Percentiles rank a stretch among this genome's conserved stretches.
Evolutionary conservation across 352 stramenopile species (phyloP).

Genomic region (Peronospora destructor): DNA sequence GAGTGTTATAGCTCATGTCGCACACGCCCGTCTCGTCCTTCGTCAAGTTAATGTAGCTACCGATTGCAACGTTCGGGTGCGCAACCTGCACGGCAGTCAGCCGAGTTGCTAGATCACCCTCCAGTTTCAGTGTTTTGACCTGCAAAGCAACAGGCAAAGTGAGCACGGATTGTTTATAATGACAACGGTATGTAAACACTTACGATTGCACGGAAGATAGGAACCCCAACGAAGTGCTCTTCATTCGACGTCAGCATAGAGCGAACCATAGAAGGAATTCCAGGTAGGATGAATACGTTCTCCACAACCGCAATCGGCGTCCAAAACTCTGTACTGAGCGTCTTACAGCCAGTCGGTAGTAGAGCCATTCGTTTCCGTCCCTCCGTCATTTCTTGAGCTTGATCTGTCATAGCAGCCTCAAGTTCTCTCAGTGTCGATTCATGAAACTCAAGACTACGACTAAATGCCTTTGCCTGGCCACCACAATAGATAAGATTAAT

Average conservation of each 20-base stretch:
- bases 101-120: slow-evolving; percentile 58
- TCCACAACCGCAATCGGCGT: slow-evolving; percentile 68
- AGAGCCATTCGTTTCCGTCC: slow-evolving; percentile 69
- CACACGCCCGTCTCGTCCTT: slow-evolving; percentile 44
- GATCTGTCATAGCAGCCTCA: slow-evolving; percentile 34
- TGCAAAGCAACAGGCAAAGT: slow-evolving; percentile 15
- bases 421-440: slow-evolving; percentile 59
- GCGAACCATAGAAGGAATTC: slow-evolving; percentile 73
- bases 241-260: slow-evolving; percentile 79
- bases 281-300: slow-evolving; percentile 82
- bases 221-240: slow-evolving; percentile 69
- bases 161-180: neutral
- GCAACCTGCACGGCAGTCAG: slow-evolving; percentile 60
- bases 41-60: slow-evolving; percentile 80
- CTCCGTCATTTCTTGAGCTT: slow-evolving; percentile 44
- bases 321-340: slow-evolving; percentile 52
- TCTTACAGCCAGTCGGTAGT: slow-evolving; percentile 51
- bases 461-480: slow-evolving; percentile 65
- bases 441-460: slow-evolving; percentile 56
- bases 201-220: slow-evolving; percentile 72
- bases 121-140: slow-evolving; percentile 61
- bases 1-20: slow-evolving; percentile 62
- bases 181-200: slow-evolving; percentile 7
- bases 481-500: slow-evolving; percentile 3
- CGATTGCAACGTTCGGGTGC: slow-evolving; percentile 63